Evolutionary conservation across 345 rosid species (phyloP).

Genomic region (Eucalyptus sp.): DNA sequence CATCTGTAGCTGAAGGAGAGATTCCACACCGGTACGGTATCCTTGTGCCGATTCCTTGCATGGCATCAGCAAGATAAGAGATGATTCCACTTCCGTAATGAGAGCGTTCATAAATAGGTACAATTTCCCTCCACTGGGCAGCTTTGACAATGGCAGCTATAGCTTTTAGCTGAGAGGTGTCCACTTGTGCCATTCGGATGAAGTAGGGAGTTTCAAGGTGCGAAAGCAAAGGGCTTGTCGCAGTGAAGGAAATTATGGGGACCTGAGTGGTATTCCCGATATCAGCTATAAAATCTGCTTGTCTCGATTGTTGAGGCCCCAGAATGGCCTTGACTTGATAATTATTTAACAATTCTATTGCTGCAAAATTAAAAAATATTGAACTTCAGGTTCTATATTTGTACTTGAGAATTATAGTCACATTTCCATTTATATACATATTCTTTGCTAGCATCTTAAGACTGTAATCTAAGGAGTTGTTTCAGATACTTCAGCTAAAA

Average conservation of each 20-base stretch:
- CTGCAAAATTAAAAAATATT: neutral
- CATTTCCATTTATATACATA: neutral
- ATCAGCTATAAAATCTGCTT: neutral
- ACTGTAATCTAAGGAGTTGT: neutral
- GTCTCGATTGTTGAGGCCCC: conserved; percentile 32
- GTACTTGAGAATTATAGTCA: neutral
- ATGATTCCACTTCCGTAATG: conserved; percentile 30
- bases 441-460: neutral
- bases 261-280: conserved; percentile 18
- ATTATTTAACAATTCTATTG: conserved; percentile 25
- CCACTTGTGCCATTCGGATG: conserved; percentile 21
- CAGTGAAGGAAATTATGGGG: conserved; percentile 37
- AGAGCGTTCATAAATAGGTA: conserved; percentile 21
- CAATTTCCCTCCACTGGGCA: conserved; percentile 30
- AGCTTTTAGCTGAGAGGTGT: conserved; percentile 31
- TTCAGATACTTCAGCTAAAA: neutral
- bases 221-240: conserved; percentile 20
- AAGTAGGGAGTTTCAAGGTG: conserved; percentile 11
- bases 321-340: conserved; percentile 40
- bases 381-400: neutral
- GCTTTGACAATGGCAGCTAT: conserved; percentile 15
- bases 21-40: conserved; percentile 16
- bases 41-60: conserved; percentile 4
- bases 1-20: conserved; percentile 15
- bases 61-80: conserved; percentile 17